A percentile compares a stretch with the other conserved stretches of the same genome.
Conservation (phyloP, 2,329 filamentous ascomycete species). For the Paramyrothecium sp. region DNA sequence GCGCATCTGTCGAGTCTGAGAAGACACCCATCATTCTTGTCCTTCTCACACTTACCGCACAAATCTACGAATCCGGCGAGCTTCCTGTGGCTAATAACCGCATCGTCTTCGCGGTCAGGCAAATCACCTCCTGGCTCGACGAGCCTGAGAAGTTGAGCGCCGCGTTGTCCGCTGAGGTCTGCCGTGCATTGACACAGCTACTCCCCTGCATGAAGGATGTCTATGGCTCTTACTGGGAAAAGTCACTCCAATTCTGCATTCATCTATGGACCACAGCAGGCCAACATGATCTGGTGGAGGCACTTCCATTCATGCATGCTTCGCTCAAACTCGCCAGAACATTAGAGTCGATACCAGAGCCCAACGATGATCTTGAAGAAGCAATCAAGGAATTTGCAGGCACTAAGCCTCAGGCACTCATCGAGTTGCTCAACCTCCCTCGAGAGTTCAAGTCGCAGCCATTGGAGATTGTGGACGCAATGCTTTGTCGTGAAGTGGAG, state of each 20-base stretch:
- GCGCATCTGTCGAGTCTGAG: constrained; percentile 38
- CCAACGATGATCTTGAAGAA: constrained; percentile 85
- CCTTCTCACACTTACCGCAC: constrained; percentile 51
- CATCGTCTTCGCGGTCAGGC: constrained; percentile 78
- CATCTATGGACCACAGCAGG: constrained; percentile 53
- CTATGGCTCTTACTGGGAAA: constrained; percentile 86
- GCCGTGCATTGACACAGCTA: constrained; percentile 58
- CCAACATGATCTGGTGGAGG: constrained; percentile 40
- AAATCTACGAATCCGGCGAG: constrained; percentile 49
- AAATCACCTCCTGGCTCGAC: constrained; percentile 71
- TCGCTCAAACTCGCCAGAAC: constrained; percentile 69
- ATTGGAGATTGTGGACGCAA: constrained; percentile 70
- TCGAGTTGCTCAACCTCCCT: constrained; percentile 60
- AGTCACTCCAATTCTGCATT: constrained; percentile 57
- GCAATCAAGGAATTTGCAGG: constrained; percentile 62
- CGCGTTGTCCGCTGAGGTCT: constrained; percentile 48
- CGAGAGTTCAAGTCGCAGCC: constrained; percentile 57
- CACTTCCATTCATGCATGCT: constrained; percentile 64
- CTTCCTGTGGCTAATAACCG: constrained; percentile 64
- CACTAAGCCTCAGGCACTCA: constrained; percentile 53
- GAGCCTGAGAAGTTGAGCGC: constrained; percentile 41
- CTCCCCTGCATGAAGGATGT: constrained; percentile 76
- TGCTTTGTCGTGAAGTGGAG: constrained; percentile 68
- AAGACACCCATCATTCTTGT: constrained; percentile 49
- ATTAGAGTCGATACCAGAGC: constrained; percentile 64